phyloP scores from a whole-genome alignment of 768 basidiomycete genomes.

The Suillus tomentosus region DNA sequence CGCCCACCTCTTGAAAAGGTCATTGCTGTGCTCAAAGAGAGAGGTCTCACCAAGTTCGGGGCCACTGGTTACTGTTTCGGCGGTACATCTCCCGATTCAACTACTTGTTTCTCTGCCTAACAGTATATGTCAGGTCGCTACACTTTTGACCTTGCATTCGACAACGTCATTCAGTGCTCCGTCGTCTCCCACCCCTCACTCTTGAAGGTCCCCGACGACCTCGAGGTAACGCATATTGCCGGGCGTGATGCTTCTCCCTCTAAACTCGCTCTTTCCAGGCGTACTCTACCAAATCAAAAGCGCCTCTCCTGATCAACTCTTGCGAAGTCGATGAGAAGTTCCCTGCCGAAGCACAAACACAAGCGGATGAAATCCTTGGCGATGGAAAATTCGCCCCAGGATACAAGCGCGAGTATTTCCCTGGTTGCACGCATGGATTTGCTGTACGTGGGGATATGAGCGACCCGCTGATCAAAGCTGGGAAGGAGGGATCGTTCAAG shows the following conservation, averaged over 20 bases:
- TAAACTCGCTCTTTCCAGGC: slow-evolving; percentile 22
- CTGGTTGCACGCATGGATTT: slow-evolving; percentile 55
- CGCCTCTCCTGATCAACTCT: slow-evolving; percentile 46
- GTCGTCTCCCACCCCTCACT: slow-evolving; percentile 51
- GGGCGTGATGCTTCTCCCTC: background rate
- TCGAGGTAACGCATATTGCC: slow-evolving; percentile 31
- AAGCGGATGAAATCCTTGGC: slow-evolving; percentile 41
- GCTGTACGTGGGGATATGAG: slow-evolving; percentile 48
- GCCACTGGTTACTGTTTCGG: slow-evolving; percentile 74
- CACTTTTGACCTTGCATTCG: slow-evolving; percentile 46
- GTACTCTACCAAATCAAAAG: slow-evolving; percentile 35
- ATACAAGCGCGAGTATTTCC: slow-evolving; percentile 51
- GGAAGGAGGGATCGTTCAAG: slow-evolving; percentile 65
- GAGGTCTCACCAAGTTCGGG: slow-evolving; percentile 59
- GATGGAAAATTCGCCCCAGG: slow-evolving; percentile 40
- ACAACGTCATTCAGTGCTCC: slow-evolving; percentile 39
- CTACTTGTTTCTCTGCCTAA: background rate
- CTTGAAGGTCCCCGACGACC: slow-evolving; percentile 38
- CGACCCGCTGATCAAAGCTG: slow-evolving; percentile 56
- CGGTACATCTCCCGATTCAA: slow-evolving; percentile 36
- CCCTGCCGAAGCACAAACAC: slow-evolving; percentile 33
- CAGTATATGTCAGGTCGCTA: slow-evolving; percentile 35
- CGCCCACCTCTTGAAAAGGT: slow-evolving; percentile 58
- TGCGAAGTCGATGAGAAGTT: slow-evolving; percentile 39
- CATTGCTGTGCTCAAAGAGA: slow-evolving; percentile 53